These are phyloP conservation scores for Penicillium simplicissimum DNA, from an alignment of 495 filamentous ascomycete genomes.

Conservation along the genomic window DNA sequence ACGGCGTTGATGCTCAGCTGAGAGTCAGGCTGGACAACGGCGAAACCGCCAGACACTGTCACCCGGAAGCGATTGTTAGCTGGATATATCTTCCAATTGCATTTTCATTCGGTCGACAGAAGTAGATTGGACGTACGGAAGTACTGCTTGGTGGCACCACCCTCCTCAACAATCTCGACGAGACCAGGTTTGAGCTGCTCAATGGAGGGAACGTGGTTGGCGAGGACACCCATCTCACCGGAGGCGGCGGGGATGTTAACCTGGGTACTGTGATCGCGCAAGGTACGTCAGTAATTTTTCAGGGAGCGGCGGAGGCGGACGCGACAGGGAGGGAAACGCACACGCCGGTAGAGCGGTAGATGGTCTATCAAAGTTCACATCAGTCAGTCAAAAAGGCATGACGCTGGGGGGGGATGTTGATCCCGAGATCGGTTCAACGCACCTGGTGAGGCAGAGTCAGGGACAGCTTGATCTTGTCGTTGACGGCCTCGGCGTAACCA, in stretches of 20 bases:
- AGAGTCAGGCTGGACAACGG: slow-evolving; percentile 93
- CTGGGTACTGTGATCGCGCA: slow-evolving; percentile 69
- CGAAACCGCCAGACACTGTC: slow-evolving; percentile 93
- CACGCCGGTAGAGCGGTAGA: slow-evolving; percentile 78
- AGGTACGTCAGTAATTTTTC: slow-evolving; percentile 38
- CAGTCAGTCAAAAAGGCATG: slow-evolving; percentile 26
- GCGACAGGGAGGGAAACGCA: slow-evolving; percentile 37
- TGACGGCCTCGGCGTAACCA: slow-evolving; percentile 90
- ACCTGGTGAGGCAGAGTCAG: slow-evolving; percentile 98
- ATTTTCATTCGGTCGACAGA: slow-evolving; percentile 10
- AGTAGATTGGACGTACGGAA: slow-evolving; percentile 75
- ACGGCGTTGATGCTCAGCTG: slow-evolving; percentile 96
- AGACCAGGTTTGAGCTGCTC: slow-evolving; percentile 98
- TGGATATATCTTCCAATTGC: neutral
- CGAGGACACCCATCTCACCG: slow-evolving; percentile 98
- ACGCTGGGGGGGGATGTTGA: slow-evolving; percentile 8
- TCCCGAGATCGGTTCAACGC: slow-evolving; percentile 40
- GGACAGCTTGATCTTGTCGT: slow-evolving; percentile 97
- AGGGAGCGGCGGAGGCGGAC: slow-evolving; percentile 17
- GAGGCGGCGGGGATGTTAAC: slow-evolving; percentile 98
- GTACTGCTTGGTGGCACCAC: slow-evolving; percentile 89
- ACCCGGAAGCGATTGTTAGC: slow-evolving; percentile 26
- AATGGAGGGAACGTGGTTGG: slow-evolving; percentile 97
- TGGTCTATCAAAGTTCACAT: slow-evolving; percentile 50
- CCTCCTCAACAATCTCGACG: slow-evolving; percentile 94